These are phyloP conservation scores for Cryptococcus hybrid DNA, from an alignment of 1,284 basidiomycete species.

Conservation along the genomic window DNA sequence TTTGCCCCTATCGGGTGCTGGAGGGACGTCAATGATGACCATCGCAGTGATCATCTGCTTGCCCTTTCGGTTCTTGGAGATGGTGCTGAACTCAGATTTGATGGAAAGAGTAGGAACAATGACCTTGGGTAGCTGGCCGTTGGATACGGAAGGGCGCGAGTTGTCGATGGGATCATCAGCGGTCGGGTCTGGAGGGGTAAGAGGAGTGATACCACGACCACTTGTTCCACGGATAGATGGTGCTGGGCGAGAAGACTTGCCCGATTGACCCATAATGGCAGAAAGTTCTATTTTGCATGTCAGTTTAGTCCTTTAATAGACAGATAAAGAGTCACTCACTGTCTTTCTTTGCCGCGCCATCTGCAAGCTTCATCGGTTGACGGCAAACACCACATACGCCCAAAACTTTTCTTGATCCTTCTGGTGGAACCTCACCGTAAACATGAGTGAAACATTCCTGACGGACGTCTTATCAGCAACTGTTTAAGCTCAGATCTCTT, in stretches of 20 bases:
- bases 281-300: slow-evolving; percentile 64
- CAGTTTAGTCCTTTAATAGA: background rate
- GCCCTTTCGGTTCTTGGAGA: slow-evolving; percentile 58
- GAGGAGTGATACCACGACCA: slow-evolving; percentile 5
- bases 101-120: slow-evolving; percentile 86
- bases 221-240: slow-evolving; percentile 18
- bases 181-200: slow-evolving; percentile 57
- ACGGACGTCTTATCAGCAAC: background rate
- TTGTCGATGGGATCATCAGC: slow-evolving; percentile 74
- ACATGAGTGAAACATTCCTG: slow-evolving; percentile 94
- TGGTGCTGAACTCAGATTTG: slow-evolving; percentile 78
- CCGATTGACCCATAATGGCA: slow-evolving; percentile 71
- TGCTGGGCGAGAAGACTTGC: slow-evolving; percentile 40
- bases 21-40: slow-evolving; percentile 84
- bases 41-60: slow-evolving; percentile 83
- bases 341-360: slow-evolving; percentile 57
- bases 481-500: slow-evolving; percentile 2
- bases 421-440: slow-evolving; percentile 83
- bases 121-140: slow-evolving; percentile 49
- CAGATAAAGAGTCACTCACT: slow-evolving; percentile 59
- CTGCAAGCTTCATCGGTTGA: slow-evolving; percentile 88
- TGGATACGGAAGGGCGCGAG: slow-evolving; percentile 49
- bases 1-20: slow-evolving; percentile 53
- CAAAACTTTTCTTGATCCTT: slow-evolving; percentile 63
- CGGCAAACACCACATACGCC: slow-evolving; percentile 97